These are phyloP conservation scores for Mycena latifolia DNA, from an alignment of 768 basidiomycete species.

Conservation along the genomic window DNA sequence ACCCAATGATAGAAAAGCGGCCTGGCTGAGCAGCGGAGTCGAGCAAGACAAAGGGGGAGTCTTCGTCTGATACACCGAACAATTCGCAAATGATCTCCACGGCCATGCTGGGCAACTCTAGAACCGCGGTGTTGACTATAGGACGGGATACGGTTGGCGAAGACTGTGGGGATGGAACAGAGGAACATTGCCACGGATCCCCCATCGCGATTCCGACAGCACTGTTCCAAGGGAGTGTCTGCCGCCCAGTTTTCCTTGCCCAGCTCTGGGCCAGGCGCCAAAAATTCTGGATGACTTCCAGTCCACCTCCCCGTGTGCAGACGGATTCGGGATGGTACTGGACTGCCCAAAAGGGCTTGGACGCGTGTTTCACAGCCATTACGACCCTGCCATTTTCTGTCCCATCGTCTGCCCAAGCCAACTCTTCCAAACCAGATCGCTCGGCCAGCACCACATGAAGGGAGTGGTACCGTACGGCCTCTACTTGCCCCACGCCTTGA, in stretches of 20 bases:
- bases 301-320: conserved; percentile 75
- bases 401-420: conserved; percentile 82
- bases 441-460: conserved; percentile 68
- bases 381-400: conserved; percentile 75
- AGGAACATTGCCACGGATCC: conserved; percentile 68
- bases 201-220: conserved; percentile 54
- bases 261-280: conserved; percentile 77
- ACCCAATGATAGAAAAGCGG: conserved; percentile 78
- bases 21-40: conserved; percentile 86
- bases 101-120: conserved; percentile 59
- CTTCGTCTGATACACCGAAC: conserved; percentile 69
- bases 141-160: conserved; percentile 37
- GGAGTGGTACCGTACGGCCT: conserved; percentile 86
- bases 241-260: conserved; percentile 56
- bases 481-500: conserved; percentile 61
- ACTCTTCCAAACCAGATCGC: conserved; percentile 65
- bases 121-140: conserved; percentile 47
- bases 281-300: conserved; percentile 79
- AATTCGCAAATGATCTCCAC: conserved; percentile 68
- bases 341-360: conserved; percentile 86
- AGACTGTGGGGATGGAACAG: conserved; percentile 41
- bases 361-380: conserved; percentile 78
- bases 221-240: conserved; percentile 55
- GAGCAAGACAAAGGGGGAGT: conserved; percentile 74
- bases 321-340: conserved; percentile 93